These are phyloP conservation scores for Blastosporella zonata DNA, from an alignment of 1,284 basidiomycete genomes.

Conservation along the genomic window DNA sequence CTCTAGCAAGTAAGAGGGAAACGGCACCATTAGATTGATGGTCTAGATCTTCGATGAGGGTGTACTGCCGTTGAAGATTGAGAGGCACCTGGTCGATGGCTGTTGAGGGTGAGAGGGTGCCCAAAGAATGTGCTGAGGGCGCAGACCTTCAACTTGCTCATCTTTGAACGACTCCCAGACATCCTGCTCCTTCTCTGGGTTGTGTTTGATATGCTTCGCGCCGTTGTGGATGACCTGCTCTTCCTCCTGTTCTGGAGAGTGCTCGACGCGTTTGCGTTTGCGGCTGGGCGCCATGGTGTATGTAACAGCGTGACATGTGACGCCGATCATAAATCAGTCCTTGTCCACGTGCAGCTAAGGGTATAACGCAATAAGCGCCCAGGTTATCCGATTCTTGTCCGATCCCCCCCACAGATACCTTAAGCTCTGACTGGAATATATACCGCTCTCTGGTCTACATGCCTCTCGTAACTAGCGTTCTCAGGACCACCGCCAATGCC, in stretches of 20 bases:
- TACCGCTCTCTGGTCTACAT: not conserved
- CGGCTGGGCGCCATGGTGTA: slow-evolving; percentile 30
- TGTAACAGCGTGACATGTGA: not conserved
- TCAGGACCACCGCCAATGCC: slow-evolving; percentile 25
- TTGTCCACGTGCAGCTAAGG: slow-evolving; percentile 11
- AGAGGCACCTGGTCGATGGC: slow-evolving; percentile 86
- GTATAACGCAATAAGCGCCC: slow-evolving; percentile 15
- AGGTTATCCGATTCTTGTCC: slow-evolving; percentile 12
- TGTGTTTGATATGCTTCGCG: slow-evolving; percentile 20
- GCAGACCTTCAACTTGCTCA: slow-evolving; percentile 73
- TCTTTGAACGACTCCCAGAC: slow-evolving; percentile 78
- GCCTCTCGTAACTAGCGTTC: slow-evolving; percentile 1
- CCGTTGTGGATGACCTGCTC: slow-evolving; percentile 21
- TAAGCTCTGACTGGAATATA: not conserved
- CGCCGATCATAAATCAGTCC: not conserved
- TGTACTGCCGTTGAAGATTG: slow-evolving; percentile 77
- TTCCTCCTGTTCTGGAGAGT: slow-evolving; percentile 27
- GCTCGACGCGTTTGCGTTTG: slow-evolving; percentile 47
- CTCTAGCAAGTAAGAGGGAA: not conserved
- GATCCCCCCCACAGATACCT: not conserved
- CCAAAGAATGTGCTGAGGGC: not conserved
- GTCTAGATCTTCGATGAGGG: slow-evolving; percentile 81
- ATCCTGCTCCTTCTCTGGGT: slow-evolving; percentile 51
- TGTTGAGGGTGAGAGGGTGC: slow-evolving; percentile 26
- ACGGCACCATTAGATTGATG: slow-evolving; percentile 60